Percentiles rank a stretch among this genome's conserved stretches.
Evolutionary conservation across 345 rosid genomes (phyloP).

Genomic region (Ailanthus altissimus): DNA sequence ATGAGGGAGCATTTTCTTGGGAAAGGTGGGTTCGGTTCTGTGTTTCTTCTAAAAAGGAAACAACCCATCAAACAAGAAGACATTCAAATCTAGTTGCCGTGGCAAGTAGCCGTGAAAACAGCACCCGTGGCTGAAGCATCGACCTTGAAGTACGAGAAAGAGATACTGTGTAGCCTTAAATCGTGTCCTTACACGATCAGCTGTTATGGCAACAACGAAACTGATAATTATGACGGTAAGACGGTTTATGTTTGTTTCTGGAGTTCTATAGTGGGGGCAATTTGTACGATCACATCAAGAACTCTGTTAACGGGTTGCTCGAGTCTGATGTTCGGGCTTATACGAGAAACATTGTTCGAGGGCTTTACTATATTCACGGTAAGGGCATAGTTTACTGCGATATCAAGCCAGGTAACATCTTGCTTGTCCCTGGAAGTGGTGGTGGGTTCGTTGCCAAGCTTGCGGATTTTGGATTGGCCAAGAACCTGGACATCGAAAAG

Average conservation of each 20-base stretch:
- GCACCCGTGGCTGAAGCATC: neutral
- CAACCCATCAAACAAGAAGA: neutral
- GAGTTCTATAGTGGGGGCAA: neutral
- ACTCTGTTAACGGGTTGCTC: neutral
- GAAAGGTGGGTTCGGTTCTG: neutral
- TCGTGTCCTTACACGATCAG: neutral
- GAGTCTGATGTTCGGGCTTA: neutral
- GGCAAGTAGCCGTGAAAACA: neutral
- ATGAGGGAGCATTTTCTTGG: neutral
- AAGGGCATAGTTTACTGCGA: slow-evolving; percentile 8
- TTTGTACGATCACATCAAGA: neutral
- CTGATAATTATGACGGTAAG: neutral
- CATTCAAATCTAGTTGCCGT: too few relatives aligned
- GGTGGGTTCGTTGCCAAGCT: neutral
- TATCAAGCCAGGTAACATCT: neutral
- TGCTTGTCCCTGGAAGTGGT: neutral
- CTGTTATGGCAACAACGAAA: neutral
- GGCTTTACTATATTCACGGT: neutral
- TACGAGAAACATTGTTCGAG: neutral
- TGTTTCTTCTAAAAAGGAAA: neutral
- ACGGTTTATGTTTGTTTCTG: neutral
- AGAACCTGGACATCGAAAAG: neutral
- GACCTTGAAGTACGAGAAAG: neutral
- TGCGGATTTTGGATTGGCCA: slow-evolving; percentile 10
- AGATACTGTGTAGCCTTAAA: neutral